Evolutionary conservation across 2,329 filamentous ascomycete species (phyloP).

Genomic region (Ophiosphaerella herpotricha): DNA sequence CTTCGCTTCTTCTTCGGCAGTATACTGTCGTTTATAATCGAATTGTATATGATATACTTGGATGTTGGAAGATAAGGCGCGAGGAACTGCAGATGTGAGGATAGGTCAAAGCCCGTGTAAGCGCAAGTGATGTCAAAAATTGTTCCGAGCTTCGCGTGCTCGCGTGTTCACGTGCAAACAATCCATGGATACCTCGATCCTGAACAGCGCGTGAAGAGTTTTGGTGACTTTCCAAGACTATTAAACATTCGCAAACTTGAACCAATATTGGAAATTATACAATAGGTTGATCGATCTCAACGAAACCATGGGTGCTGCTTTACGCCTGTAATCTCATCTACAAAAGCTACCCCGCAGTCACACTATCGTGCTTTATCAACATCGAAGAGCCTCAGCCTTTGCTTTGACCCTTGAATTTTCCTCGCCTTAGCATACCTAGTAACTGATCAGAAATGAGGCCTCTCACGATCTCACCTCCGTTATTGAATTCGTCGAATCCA

Average conservation of each 20-base stretch:
- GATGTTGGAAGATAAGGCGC: neutral
- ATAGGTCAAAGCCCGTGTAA: neutral
- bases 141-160: neutral
- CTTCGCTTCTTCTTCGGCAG: slow-evolving; percentile 30
- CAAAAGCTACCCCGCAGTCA: slow-evolving; percentile 1
- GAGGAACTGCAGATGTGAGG: neutral
- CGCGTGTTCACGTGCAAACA: neutral
- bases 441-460: slow-evolving; percentile 25
- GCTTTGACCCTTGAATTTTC: neutral
- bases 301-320: neutral
- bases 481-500: slow-evolving; percentile 76
- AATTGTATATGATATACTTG: neutral
- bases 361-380: neutral
- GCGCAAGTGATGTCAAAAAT: neutral
- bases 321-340: neutral
- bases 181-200: neutral
- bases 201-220: neutral
- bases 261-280: too few species aligned
- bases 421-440: neutral
- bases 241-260: too few species aligned
- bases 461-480: slow-evolving; percentile 63
- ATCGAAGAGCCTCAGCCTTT: neutral
- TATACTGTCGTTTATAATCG: slow-evolving; percentile 3
- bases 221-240: too few species aligned
- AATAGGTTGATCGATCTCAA: neutral